Evolutionary conservation across 306 rosid species (phyloP).

Genomic region (Prunus padus): DNA sequence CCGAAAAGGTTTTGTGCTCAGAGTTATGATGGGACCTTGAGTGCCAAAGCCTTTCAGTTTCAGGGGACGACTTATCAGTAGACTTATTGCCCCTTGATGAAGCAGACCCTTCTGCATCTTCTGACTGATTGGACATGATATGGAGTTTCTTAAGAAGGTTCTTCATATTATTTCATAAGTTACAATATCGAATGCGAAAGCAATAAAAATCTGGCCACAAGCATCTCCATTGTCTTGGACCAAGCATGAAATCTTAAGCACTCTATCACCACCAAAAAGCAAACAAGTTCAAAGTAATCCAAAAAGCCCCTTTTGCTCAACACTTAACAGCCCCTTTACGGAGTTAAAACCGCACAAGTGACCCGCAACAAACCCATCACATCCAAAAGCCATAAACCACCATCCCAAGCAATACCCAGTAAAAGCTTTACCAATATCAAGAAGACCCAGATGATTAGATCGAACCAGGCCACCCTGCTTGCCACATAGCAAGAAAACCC

Average conservation of each 20-base stretch:
- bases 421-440: conserved; percentile 31
- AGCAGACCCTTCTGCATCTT: conserved; percentile 59
- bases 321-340: conserved; percentile 10
- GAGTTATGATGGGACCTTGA: conserved; percentile 46
- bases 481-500: conserved; percentile 25
- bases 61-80: conserved; percentile 51
- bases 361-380: conserved; percentile 29
- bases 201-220: conserved; percentile 52
- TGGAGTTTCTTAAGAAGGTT: conserved; percentile 88
- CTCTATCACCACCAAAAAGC: conserved; percentile 32
- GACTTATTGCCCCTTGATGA: conserved; percentile 60
- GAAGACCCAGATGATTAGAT: conserved; percentile 50
- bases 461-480: conserved; percentile 31
- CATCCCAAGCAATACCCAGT: conserved; percentile 44
- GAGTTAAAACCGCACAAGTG: conserved; percentile 29
- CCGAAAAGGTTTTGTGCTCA: conserved; percentile 64
- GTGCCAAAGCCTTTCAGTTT: conserved; percentile 48
- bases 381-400: conserved; percentile 39
- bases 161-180: conserved; percentile 64
- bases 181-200: conserved; percentile 42
- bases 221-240: conserved; percentile 64
- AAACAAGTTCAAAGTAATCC: conserved; percentile 32
- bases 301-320: conserved; percentile 31
- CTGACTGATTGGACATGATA: conserved; percentile 67
- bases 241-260: conserved; percentile 58